Base-by-base conservation (phyloP, 495 filamentous ascomycete species). In the Talaromyces nanjingensis region DNA sequence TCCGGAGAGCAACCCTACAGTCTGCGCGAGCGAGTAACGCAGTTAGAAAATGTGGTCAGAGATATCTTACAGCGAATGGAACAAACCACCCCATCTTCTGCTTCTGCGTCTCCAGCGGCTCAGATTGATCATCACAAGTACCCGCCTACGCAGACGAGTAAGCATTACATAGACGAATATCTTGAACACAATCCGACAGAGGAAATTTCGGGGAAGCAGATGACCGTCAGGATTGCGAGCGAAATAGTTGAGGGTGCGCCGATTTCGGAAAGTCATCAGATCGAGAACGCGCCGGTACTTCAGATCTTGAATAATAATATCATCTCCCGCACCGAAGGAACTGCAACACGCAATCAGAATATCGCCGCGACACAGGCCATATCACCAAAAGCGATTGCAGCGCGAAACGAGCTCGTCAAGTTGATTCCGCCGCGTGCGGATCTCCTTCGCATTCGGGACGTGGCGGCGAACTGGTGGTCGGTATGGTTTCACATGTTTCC, bases 251-350 rank as follows among this genome's bases (percentile, higher is more conserved):
- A 47, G 5, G 60, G 52, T 25, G 60, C 47, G 5, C 29, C 60
- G 2, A 52, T 62, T 22, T 14, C 60, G 8, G 60, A 54, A 34
- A 47, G 39, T 47, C 68, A 71, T 2, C 64, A 66, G 18, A 72
- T 79, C 31, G 72, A 74, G 29, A 72, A 73, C 66, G 77, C 78
- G 0, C 78, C 78, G 2, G 66, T 79, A 1, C 27, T 81, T 29
- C 76, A 74, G 54, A 59, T 81, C 0, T 77, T 81, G 55, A 72
- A 79, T 60, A 78, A 77, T 25, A 70, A 77, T 31, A 65, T 79
- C 20, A 60, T 79, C 29, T 73, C 67, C 27, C 74, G 76, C n/a
- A 64, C 52, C n/a, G 55, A 64, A 12, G 59, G 45, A 29, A 45
- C 62, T 0, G 53, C 55, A 1, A 24, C 22, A 12, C 29, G 62